These are phyloP conservation scores for Pinus taeda DNA, from an alignment of 75 land plant genomes.

Conservation along the genomic window DNA sequence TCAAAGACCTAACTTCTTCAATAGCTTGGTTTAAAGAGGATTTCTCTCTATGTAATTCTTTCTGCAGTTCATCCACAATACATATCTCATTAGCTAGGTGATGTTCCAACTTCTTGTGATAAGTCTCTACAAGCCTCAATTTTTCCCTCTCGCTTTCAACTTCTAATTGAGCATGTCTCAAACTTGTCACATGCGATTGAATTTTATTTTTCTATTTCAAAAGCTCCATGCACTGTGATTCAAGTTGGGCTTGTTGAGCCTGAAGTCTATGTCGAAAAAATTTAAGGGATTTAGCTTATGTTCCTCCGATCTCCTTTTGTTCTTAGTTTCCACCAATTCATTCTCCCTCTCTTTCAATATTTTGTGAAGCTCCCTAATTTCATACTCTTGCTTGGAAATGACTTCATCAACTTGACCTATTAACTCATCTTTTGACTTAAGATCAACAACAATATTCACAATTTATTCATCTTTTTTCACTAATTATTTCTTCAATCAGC, in stretches of 20 bases:
- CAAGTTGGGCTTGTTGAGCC: constrained; percentile 46
- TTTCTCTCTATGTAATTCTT: constrained; percentile 47
- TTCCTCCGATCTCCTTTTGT: too few relatives aligned
- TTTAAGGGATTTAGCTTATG: constrained; percentile 29
- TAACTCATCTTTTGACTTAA: constrained; percentile 40
- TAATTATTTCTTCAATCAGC: constrained; percentile 39
- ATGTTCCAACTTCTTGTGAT: constrained; percentile 48
- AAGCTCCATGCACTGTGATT: constrained; percentile 49
- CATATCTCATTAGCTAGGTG: constrained; percentile 45
- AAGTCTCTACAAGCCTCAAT: constrained; percentile 29
- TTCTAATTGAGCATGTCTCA: constrained; percentile 52
- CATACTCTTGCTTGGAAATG: constrained; percentile 15
- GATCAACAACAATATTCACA: constrained; percentile 24
- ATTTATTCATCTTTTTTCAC: constrained; percentile 50
- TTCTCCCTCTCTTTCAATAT: too few relatives aligned
- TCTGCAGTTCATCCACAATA: constrained; percentile 29
- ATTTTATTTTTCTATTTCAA: constrained; percentile 39
- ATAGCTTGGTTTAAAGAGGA: constrained; percentile 31
- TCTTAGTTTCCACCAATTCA: too few relatives aligned
- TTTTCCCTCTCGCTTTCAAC: constrained; percentile 60
- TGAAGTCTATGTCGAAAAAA: constrained; percentile 40
- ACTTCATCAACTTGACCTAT: constrained; percentile 57
- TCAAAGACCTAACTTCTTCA: constrained; percentile 35
- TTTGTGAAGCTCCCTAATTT: too few relatives aligned
- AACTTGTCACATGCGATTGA: constrained; percentile 31